Base-by-base conservation (phyloP, 2,329 filamentous ascomycete genomes). In the Sporothrix schenckii region DNA sequence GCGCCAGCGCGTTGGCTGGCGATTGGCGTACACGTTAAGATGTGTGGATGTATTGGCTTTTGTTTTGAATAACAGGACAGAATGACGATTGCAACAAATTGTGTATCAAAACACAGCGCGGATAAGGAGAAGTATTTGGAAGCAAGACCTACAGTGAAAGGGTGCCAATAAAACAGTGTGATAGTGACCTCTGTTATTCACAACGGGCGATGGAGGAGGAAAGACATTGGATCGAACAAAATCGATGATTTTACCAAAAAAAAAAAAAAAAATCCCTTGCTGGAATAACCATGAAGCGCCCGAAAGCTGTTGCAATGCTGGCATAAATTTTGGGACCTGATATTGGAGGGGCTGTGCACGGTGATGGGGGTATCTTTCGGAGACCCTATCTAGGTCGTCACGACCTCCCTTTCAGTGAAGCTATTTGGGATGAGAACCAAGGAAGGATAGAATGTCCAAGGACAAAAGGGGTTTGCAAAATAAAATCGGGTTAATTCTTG, bases 51-150 rank as follows among this genome's bases (percentile, higher is more conserved):
- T 30, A 21, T 50, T n/a, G 24, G 24, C n/a, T 16, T 34, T 14
- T 50, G 61, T 63, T 61, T 63, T 63, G 58, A 27, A 63, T 21
- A n/a, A 34, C 61, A 65, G 24, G 61, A 16, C 24, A 49, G 16
- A 6, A 24, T 21, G 44, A n/a, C 61, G 44, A 49, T 34, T 65
- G 61, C 61, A 65, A 50, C 61, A 65, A n/a, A 7, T 6, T 34
- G 61, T 65, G 61, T 65, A 39, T 66, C 63, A 27, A 47, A 47
- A 27, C 19, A 47, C 58, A 47, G 58, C 21, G 58, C 21, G 44
- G 16, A 47, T 13, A 49, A n/a, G 49, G 49, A 50, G 13, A 47
- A 47, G 41, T 21, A 30, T 58, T 30, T 7, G 27, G 30, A 41
- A 39, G 19, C 4, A 53, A 21, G 9, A 47, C 19, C 3, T 47